Evolutionary conservation across 1,284 basidiomycete species (phyloP).

Genomic region (Ceratobasidium papillatum): DNA sequence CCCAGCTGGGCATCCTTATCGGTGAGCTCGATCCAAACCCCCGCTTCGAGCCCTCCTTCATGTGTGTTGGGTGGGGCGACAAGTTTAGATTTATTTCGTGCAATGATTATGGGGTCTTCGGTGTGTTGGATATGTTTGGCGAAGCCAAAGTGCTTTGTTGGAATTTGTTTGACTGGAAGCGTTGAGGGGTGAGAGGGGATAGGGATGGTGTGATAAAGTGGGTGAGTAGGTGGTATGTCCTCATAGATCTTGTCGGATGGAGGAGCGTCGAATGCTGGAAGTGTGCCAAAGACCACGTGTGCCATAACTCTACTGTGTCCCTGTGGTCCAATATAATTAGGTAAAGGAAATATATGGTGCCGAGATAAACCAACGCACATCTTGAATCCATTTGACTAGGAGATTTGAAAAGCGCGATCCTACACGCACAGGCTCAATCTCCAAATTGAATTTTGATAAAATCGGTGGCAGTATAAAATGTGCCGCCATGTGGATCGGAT

Average conservation of each 20-base stretch:
- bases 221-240: constrained; percentile 52
- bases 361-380: constrained; percentile 56
- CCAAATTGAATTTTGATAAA: constrained; percentile 57
- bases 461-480: constrained; percentile 62
- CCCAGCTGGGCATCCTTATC: constrained; percentile 58
- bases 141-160: constrained; percentile 52
- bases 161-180: constrained; percentile 46
- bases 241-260: constrained; percentile 1
- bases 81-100: constrained; percentile 49
- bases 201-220: constrained; percentile 65
- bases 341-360: not conserved
- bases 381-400: constrained; percentile 63
- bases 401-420: constrained; percentile 66
- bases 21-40: constrained; percentile 62
- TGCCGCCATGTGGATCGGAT: constrained; percentile 66
- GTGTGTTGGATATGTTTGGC: constrained; percentile 53
- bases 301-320: constrained; percentile 58
- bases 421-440: constrained; percentile 57
- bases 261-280: constrained; percentile 50
- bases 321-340: constrained; percentile 50
- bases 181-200: constrained; percentile 61
- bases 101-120: constrained; percentile 56
- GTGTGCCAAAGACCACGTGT: constrained; percentile 65
- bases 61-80: constrained; percentile 7
- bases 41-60: constrained; percentile 62